A percentile compares a stretch with the other conserved stretches of the same genome.
These are phyloP conservation scores for Pythium vanterpoolii DNA, from an alignment of 352 stramenopile species.

Conservation along the genomic window DNA sequence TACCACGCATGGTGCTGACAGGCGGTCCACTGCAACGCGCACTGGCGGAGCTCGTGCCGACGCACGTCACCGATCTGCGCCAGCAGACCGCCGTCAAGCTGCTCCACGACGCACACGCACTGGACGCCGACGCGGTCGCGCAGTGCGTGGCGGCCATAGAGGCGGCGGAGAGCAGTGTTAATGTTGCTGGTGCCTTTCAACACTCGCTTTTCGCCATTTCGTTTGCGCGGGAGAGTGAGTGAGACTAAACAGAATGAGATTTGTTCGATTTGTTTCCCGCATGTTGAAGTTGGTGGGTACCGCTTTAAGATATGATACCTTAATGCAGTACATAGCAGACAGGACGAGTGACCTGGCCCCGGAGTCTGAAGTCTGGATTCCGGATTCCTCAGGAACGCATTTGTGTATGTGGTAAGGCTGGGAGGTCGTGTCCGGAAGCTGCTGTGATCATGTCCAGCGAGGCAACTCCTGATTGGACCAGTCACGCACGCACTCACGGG, in stretches of 20 bases:
- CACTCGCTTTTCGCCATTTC: conserved; percentile 58
- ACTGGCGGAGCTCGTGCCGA: conserved; percentile 44
- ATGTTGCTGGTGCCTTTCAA: conserved; percentile 30
- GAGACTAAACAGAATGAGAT: too few species aligned
- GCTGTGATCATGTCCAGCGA: too few species aligned
- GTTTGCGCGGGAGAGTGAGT: conserved; percentile 15
- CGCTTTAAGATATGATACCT: too few species aligned
- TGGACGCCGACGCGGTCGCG: conserved; percentile 27
- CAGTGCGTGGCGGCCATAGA: conserved; percentile 34
- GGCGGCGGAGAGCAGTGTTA: conserved; percentile 28
- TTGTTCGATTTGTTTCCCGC: background rate
- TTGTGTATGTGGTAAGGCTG: too few species aligned
- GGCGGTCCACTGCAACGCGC: conserved; percentile 32
- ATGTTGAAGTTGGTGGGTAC: too few species aligned
- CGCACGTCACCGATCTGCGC: conserved; percentile 52
- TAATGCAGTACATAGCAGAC: too few species aligned
- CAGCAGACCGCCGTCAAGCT: conserved; percentile 54
- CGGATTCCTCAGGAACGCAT: too few species aligned
- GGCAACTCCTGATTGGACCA: too few species aligned
- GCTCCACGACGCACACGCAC: conserved; percentile 38
- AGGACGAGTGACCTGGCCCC: too few species aligned
- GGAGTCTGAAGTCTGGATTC: too few species aligned
- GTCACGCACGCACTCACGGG: too few species aligned
- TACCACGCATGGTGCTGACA: conserved; percentile 31
- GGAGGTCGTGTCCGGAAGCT: too few species aligned